These are phyloP conservation scores for Discostella stelligeroides DNA, from an alignment of 108 stramenopile genomes.

Conservation along the genomic window DNA sequence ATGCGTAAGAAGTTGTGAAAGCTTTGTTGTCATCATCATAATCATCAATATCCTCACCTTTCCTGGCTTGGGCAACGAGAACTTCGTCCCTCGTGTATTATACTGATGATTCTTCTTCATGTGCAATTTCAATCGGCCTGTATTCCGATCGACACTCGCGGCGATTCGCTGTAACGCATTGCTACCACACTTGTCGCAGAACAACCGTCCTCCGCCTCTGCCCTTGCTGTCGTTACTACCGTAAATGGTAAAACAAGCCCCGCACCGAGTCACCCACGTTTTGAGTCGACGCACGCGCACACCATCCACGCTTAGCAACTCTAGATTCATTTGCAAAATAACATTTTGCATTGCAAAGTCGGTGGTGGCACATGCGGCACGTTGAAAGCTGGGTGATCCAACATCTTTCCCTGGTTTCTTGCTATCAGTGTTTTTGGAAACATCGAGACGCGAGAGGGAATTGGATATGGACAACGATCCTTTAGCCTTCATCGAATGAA, in stretches of 20 bases:
- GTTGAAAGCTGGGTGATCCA: constrained; percentile 56
- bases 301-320: constrained; percentile 88
- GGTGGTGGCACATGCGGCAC: constrained; percentile 94
- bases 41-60: constrained; percentile 57
- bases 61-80: constrained; percentile 90
- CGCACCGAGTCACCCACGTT: constrained; percentile 96
- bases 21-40: background rate
- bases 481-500: constrained; percentile 57
- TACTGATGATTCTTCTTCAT: constrained; percentile 80
- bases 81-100: constrained; percentile 92
- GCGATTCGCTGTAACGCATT: constrained; percentile 87
- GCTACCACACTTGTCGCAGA: constrained; percentile 94
- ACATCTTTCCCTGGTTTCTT: constrained; percentile 23
- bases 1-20: constrained; percentile 4
- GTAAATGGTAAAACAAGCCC: constrained; percentile 91
- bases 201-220: constrained; percentile 63
- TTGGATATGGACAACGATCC: constrained; percentile 50
- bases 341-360: constrained; percentile 99
- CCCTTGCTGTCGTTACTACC: constrained; percentile 54
- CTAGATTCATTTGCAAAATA: constrained; percentile 94
- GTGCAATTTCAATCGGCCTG: constrained; percentile 87
- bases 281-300: constrained; percentile 81
- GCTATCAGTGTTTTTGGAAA: background rate
- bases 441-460: background rate
- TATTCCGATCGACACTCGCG: constrained; percentile 86